Base-by-base conservation (phyloP, 768 basidiomycete species). In the Pleurotus cornucopiae region DNA sequence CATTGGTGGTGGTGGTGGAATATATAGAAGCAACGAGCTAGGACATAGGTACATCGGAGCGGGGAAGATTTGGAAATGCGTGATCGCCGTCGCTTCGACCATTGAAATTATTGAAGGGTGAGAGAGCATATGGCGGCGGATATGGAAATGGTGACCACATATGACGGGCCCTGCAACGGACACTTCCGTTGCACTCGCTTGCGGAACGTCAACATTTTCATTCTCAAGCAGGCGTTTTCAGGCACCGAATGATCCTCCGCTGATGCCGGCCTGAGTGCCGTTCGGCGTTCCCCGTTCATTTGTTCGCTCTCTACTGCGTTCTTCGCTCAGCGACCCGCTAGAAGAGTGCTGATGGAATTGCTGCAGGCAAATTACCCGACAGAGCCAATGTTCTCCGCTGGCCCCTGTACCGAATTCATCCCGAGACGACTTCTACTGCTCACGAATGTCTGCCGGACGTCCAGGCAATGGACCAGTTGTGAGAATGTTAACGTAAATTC, bases 1-100 rank as follows among this genome's bases (percentile, higher is more conserved):
- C 48, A 49, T 47, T 46, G 60, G 51, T 45, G 52, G 48, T 45
- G 52, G 48, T 41, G 43, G 39, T 11, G 54, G 56, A 47, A 51
- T 43, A 56, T 62, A 58, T 62, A 59, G 60, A 61, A 60, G 57
- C 55, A 39, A 49, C 56, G 58, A 58, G 56, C 46, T 57, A 18
- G 21, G 46, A 48, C 44, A 25, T 14, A 58, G 52, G 47, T 41
- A 49, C 48, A 49, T 49, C 48, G 48, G 48, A 49, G 48, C 30
- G 48, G 48, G 48, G 20, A 49, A 44, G 41, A 49, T 11, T 38
- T 25, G 25, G 25, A 20, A 49, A 49, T 49, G 37, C 37, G 48
- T 49, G 48, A 49, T 49, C 48, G 48, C 48, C 48, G 48, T 34
- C 26, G 48, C 30, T 49, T 49, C 48, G 20, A n/a, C 11, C 30